Evolutionary conservation across 495 filamentous ascomycete genomes (phyloP), one percentile per base, ranked within the genome.

Genomic region (Penicillium alfredii): DNA sequence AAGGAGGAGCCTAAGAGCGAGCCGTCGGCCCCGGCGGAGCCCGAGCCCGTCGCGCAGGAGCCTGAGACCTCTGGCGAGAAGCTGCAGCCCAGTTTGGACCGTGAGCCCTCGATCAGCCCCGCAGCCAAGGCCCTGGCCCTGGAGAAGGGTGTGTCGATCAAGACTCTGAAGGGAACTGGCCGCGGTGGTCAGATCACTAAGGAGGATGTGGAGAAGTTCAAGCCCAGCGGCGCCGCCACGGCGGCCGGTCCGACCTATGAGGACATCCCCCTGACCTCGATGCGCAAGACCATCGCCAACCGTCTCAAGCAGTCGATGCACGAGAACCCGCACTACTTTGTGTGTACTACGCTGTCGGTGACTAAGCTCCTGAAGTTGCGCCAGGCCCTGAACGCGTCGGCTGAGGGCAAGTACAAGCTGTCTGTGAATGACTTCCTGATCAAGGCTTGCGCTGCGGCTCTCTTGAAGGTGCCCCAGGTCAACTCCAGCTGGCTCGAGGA

Each of bases 401-500:
- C 86, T 6, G 84, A 93, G 31, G 92, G 92, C 64, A 81, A 86
- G 59, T 97, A 94, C 78, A 97, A 94, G 77, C 86, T 99, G 21
- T 95, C 88, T 10, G 84, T 99, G 66, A 99, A 99, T 62, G 92
- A 99, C 68, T 99, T 99, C 77, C 72, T 99, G 24, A 84, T 99
- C 74, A 99, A 99, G 76, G 92, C 93, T 30, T 82, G 88, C 30
- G 87, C 78, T 35, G 72, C 83, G 40, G 93, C 92, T 35, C 85
- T 81, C 55, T 81, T 82, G 68, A 96, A 93, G 74, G 88, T 96
- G 17, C 92, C 92, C 7, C 77, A 83, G 40, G 93, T 93, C 63
- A 98, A 98, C 76, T 90, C 87, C 37, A 86, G 84, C 56, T 98
- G 93, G 89, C 81, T 75, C 35, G 82, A 84, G 62, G 66, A 71